These are phyloP conservation scores for Colletotrichum gloeosporioides DNA, from an alignment of 2,329 filamentous ascomycete genomes.

Conservation along the genomic window DNA sequence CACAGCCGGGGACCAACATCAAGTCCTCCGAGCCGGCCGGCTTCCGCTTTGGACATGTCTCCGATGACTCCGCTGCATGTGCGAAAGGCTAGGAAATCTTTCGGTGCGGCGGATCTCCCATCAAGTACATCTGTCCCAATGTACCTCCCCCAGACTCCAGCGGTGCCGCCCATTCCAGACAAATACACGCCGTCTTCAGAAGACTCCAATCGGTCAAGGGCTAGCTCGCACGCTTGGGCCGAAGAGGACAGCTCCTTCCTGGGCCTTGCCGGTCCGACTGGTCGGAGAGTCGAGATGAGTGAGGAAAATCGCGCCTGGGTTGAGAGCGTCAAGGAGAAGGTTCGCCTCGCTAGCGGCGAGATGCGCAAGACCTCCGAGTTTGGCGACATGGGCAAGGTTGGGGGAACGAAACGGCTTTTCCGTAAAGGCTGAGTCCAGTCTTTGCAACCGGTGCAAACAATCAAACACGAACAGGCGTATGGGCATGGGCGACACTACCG, in stretches of 20 bases:
- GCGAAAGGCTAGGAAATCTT: slow-evolving; percentile 58
- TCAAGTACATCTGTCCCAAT: slow-evolving; percentile 23
- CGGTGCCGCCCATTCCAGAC: slow-evolving; percentile 32
- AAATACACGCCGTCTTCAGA: slow-evolving; percentile 50
- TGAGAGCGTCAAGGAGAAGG: slow-evolving; percentile 82
- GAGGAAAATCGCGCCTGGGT: slow-evolving; percentile 82
- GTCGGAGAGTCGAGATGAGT: slow-evolving; percentile 69
- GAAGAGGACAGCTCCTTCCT: slow-evolving; percentile 65
- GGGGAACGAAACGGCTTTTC: slow-evolving; percentile 76
- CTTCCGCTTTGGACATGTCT: slow-evolving; percentile 39
- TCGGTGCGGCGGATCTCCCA: slow-evolving; percentile 36
- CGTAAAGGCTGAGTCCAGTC: slow-evolving; percentile 42
- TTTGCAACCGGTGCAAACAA: neutral
- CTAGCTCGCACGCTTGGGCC: slow-evolving; percentile 61
- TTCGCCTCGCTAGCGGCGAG: slow-evolving; percentile 72
- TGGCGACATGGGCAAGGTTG: slow-evolving; percentile 74
- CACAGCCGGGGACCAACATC: slow-evolving; percentile 28
- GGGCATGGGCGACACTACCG: neutral
- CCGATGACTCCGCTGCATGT: slow-evolving; percentile 57
- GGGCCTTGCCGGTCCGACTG: slow-evolving; percentile 73
- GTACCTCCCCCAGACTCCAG: slow-evolving; percentile 48
- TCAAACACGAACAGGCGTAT: neutral
- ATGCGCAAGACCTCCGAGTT: slow-evolving; percentile 50
- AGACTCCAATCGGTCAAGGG: slow-evolving; percentile 51
- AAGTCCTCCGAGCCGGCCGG: slow-evolving; percentile 40